Conservation (phyloP, 371 early-diverging fungal species). For the Blastocladiella emersonii region DNA sequence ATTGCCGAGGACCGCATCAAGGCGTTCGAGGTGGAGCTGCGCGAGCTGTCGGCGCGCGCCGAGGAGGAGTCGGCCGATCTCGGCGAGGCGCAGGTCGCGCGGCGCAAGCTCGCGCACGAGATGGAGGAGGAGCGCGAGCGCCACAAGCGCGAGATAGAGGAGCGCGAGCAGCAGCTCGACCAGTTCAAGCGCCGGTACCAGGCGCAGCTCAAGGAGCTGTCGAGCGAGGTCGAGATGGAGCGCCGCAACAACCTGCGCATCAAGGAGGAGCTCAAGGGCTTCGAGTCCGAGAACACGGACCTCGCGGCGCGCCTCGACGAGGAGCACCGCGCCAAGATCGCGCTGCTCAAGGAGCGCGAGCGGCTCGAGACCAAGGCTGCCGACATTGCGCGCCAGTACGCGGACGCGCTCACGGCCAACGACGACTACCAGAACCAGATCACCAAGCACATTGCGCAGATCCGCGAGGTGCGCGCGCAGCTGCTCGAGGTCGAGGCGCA, state of each 20-base stretch:
- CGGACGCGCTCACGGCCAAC: constrained; percentile 23
- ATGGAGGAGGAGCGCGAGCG: constrained; percentile 45
- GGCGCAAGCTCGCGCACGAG: constrained; percentile 59
- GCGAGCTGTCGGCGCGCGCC: constrained; percentile 47
- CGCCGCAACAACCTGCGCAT: constrained; percentile 40
- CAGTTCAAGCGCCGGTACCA: constrained; percentile 52
- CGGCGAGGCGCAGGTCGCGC: constrained; percentile 45
- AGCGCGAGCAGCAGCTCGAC: constrained; percentile 47
- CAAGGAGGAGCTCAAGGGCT: constrained; percentile 43
- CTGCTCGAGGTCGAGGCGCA: constrained; percentile 53
- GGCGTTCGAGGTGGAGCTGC: constrained; percentile 41
- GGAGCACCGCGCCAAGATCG: constrained; percentile 29
- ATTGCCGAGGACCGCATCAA: constrained; percentile 41
- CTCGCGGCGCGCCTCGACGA: constrained; percentile 32
- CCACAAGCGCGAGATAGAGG: constrained; percentile 52
- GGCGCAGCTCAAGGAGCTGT: constrained; percentile 54
- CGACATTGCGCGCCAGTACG: constrained; percentile 37
- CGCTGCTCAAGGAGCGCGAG: constrained; percentile 55
- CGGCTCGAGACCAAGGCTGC: constrained; percentile 36
- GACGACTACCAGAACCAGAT: constrained; percentile 40
- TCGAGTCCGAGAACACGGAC: constrained; percentile 38
- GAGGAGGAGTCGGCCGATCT: constrained; percentile 52
- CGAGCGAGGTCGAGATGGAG: constrained; percentile 57
- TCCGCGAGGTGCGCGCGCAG: constrained; percentile 32
- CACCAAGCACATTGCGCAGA: constrained; percentile 22